These are phyloP conservation scores for Sporothrix brunneoviolacea DNA, from an alignment of 2,329 filamentous ascomycete species.

Conservation along the genomic window DNA sequence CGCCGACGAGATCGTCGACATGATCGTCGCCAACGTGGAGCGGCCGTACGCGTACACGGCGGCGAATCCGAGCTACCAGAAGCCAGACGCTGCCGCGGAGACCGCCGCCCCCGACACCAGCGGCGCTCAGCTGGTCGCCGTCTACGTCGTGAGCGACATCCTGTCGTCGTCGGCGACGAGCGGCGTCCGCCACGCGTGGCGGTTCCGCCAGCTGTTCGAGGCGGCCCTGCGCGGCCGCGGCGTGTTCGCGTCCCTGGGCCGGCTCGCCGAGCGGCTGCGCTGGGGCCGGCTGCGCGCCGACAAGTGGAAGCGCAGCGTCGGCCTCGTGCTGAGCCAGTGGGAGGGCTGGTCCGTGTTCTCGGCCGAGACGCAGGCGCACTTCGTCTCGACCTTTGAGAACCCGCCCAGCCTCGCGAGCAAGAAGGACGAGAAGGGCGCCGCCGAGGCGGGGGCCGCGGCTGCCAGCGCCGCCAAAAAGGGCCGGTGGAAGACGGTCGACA, in stretches of 20 bases:
- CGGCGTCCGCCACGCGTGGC: slow-evolving; percentile 77
- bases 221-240: slow-evolving; percentile 58
- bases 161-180: slow-evolving; percentile 70
- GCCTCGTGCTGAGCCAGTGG: slow-evolving; percentile 63
- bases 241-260: slow-evolving; percentile 69
- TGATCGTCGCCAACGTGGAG: slow-evolving; percentile 76
- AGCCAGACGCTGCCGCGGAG: slow-evolving; percentile 32
- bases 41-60: slow-evolving; percentile 67
- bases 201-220: slow-evolving; percentile 77
- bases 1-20: slow-evolving; percentile 83
- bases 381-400: slow-evolving; percentile 64
- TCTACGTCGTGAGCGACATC: slow-evolving; percentile 74
- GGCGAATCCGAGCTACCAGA: slow-evolving; percentile 55
- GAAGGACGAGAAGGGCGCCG: slow-evolving; percentile 22
- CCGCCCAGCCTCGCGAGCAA: slow-evolving; percentile 44
- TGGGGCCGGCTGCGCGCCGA: slow-evolving; percentile 80
- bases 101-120: slow-evolving; percentile 54
- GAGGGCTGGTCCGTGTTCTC: slow-evolving; percentile 68
- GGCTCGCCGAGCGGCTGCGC: slow-evolving; percentile 60
- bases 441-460: neutral
- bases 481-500: slow-evolving; percentile 48
- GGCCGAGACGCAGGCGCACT: slow-evolving; percentile 63
- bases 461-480: slow-evolving; percentile 32
- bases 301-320: slow-evolving; percentile 75
- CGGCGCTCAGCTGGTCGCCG: slow-evolving; percentile 66